phyloP scores from a whole-genome alignment of 148 eudicot species.

The Chenopodium formosanum region DNA sequence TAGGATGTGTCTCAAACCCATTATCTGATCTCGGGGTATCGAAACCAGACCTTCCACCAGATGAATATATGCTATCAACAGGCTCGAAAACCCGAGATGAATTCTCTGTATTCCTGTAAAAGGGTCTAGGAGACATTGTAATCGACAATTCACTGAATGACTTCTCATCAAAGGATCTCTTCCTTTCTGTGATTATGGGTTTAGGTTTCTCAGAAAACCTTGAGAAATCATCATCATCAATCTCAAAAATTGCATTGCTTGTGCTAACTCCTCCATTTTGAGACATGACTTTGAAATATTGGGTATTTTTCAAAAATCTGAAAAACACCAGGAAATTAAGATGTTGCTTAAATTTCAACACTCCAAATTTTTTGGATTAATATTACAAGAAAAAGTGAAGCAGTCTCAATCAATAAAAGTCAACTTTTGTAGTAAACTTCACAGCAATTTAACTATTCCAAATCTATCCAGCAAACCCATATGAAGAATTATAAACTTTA shows the following conservation, averaged over 20 bases:
- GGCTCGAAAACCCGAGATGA: slow-evolving; percentile 55
- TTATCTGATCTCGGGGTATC: slow-evolving; percentile 54
- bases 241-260: slow-evolving; percentile 52
- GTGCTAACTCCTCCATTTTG: slow-evolving; percentile 39
- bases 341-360: background rate
- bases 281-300: background rate
- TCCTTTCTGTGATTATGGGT: slow-evolving; percentile 63
- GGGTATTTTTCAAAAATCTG: slow-evolving; percentile 11
- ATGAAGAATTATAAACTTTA: background rate
- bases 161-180: slow-evolving; percentile 70
- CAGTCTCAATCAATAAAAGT: slow-evolving; percentile 17
- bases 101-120: slow-evolving; percentile 51
- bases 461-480: background rate
- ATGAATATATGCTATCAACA: slow-evolving; percentile 53
- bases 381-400: background rate
- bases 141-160: slow-evolving; percentile 73
- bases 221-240: slow-evolving; percentile 55
- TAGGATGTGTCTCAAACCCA: slow-evolving; percentile 68
- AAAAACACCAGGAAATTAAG: background rate
- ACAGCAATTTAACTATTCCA: slow-evolving; percentile 11
- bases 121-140: slow-evolving; percentile 54
- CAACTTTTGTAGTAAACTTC: slow-evolving; percentile 14
- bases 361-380: slow-evolving; percentile 3
- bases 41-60: slow-evolving; percentile 58
- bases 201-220: slow-evolving; percentile 53